These are phyloP conservation scores for Apiotrichum sp. DNA, from an alignment of 1,284 basidiomycete genomes.

Conservation along the genomic window DNA sequence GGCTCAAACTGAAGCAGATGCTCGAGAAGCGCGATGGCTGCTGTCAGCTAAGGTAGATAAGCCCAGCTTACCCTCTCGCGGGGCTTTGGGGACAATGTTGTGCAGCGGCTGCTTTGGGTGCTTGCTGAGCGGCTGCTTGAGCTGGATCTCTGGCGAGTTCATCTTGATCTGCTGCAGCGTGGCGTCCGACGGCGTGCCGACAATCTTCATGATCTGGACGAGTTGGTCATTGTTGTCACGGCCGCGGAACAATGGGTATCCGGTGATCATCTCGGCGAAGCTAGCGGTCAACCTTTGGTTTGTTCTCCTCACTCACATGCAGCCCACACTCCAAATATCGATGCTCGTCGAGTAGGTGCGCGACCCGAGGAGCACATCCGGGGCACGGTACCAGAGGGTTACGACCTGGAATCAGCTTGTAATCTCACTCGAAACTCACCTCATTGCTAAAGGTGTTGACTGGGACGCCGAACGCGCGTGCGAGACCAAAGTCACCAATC, in stretches of 20 bases:
- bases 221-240: constrained; percentile 97
- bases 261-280: constrained; percentile 67
- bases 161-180: constrained; percentile 82
- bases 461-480: constrained; percentile 94
- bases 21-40: constrained; percentile 91
- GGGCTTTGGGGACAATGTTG: constrained; percentile 85
- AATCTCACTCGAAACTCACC: constrained; percentile 50
- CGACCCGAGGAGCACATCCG: constrained; percentile 91
- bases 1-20: constrained; percentile 96
- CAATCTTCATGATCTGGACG: constrained; percentile 92
- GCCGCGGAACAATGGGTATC: constrained; percentile 93
- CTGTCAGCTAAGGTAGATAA: background rate
- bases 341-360: constrained; percentile 94
- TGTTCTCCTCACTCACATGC: constrained; percentile 37
- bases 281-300: constrained; percentile 13
- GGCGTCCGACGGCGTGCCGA: constrained; percentile 89
- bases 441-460: constrained; percentile 98
- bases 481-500: constrained; percentile 90
- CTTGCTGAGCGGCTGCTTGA: constrained; percentile 57
- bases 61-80: constrained; percentile 63
- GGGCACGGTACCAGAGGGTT: constrained; percentile 96
- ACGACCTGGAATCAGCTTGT: constrained; percentile 63
- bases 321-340: constrained; percentile 97
- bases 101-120: constrained; percentile 87
- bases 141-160: constrained; percentile 90